Conservation (phyloP, 2,329 filamentous ascomycete genomes). For the Fusarium zealandicum region DNA sequence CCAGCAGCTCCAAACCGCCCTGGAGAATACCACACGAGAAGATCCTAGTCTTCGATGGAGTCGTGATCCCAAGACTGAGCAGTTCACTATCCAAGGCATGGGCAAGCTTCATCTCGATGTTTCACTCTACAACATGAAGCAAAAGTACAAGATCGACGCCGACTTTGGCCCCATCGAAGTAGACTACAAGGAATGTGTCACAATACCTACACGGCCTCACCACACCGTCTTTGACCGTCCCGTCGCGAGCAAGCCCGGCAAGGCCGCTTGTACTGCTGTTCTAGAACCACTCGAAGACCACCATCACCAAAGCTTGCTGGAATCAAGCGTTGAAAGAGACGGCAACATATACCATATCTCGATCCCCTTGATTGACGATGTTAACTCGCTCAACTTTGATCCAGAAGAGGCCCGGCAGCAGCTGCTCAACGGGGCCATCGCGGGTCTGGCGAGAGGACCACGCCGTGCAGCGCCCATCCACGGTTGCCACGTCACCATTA, state of each 20-base stretch:
- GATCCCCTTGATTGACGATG: slow-evolving; percentile 58
- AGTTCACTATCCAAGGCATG: slow-evolving; percentile 95
- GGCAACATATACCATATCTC: slow-evolving; percentile 72
- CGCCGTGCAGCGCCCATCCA: slow-evolving; percentile 82
- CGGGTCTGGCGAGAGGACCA: slow-evolving; percentile 85
- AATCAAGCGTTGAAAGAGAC: slow-evolving; percentile 62
- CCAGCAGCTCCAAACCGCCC: slow-evolving; percentile 77
- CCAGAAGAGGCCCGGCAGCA: slow-evolving; percentile 60
- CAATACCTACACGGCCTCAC: slow-evolving; percentile 61
- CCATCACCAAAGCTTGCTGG: slow-evolving; percentile 48
- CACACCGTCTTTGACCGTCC: slow-evolving; percentile 77
- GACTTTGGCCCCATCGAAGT: slow-evolving; percentile 92
- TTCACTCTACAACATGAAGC: slow-evolving; percentile 83
- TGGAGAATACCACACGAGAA: slow-evolving; percentile 83
- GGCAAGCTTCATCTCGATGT: slow-evolving; percentile 95
- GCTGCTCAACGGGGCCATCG: slow-evolving; percentile 80
- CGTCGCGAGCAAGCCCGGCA: slow-evolving; percentile 80
- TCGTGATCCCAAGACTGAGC: slow-evolving; percentile 87
- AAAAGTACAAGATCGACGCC: slow-evolving; percentile 87
- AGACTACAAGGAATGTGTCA: slow-evolving; percentile 87
- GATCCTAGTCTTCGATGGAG: slow-evolving; percentile 90
- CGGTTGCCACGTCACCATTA: slow-evolving; percentile 73
- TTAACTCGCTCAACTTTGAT: slow-evolving; percentile 59
- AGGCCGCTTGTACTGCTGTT: slow-evolving; percentile 74
- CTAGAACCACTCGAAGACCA: slow-evolving; percentile 66